phyloP scores from a whole-genome alignment of 225 moss, liverwort and hornwort genomes.

The Marchantia polymorpha region DNA sequence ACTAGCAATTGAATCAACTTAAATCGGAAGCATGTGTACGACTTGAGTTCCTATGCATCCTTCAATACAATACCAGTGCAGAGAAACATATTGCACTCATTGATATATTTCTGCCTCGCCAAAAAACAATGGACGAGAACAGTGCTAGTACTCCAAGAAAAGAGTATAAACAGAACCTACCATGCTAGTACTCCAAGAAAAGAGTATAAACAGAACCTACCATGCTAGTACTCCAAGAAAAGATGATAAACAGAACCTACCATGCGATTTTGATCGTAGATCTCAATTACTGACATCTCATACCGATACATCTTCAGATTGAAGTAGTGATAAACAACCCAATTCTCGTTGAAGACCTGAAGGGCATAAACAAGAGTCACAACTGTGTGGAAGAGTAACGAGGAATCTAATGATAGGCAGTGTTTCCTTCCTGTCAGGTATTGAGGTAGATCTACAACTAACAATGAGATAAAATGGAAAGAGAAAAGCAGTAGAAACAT shows the following conservation, averaged over 20 bases:
- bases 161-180: constrained; percentile 32
- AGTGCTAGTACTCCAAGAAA: background rate
- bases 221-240: constrained; percentile 24
- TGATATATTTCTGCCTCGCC: no score
- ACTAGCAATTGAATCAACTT: background rate
- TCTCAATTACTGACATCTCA: constrained; percentile 93
- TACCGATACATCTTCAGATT: constrained; percentile 84
- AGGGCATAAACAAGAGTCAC: background rate
- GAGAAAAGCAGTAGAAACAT: background rate
- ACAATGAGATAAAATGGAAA: background rate
- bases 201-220: constrained; percentile 32
- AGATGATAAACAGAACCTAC: constrained; percentile 32
- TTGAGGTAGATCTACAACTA: background rate
- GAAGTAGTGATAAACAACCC: constrained; percentile 97
- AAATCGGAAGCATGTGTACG: background rate
- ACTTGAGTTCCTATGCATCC: background rate
- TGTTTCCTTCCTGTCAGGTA: background rate
- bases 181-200: no score
- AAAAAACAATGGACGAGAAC: no score
- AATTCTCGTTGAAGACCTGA: constrained; percentile 95
- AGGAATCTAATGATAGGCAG: background rate
- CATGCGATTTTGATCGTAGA: constrained; percentile 86
- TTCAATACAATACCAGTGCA: background rate
- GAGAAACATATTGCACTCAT: background rate
- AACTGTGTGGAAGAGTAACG: background rate